Evolutionary conservation across 2,329 filamentous ascomycete genomes (phyloP).

Genomic region (Pseudogymnoascus sp.): DNA sequence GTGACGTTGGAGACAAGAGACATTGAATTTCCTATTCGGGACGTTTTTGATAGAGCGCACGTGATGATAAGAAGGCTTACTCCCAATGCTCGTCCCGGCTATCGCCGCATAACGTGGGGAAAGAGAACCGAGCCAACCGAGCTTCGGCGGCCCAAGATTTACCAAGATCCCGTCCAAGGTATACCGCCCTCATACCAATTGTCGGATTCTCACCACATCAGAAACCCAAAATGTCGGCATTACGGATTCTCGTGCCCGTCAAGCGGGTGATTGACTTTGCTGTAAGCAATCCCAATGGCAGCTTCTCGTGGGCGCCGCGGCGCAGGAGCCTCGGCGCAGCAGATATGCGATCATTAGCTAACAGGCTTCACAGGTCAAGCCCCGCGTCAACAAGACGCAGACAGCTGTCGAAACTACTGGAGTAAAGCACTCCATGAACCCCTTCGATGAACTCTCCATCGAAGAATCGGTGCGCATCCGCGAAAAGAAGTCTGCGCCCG

Average conservation of each 20-base stretch:
- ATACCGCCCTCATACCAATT: slow-evolving; percentile 20
- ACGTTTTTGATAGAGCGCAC: background rate
- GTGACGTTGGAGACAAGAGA: background rate
- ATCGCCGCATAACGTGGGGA: slow-evolving; percentile 11
- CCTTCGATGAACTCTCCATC: slow-evolving; percentile 96
- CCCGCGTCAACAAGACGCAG: slow-evolving; percentile 61
- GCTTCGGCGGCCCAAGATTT: slow-evolving; percentile 8
- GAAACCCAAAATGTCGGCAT: slow-evolving; percentile 46
- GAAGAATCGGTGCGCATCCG: slow-evolving; percentile 94
- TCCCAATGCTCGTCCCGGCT: background rate
- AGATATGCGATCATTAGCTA: slow-evolving; percentile 2
- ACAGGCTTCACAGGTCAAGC: slow-evolving; percentile 49
- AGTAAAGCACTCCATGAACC: slow-evolving; percentile 98
- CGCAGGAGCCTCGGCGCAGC: background rate
- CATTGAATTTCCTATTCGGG: slow-evolving; percentile 7
- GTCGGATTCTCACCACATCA: slow-evolving; percentile 12
- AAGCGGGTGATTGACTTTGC: slow-evolving; percentile 86
- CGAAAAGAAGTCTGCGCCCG: slow-evolving; percentile 67
- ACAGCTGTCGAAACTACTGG: slow-evolving; percentile 87
- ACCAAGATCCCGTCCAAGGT: slow-evolving; percentile 2
- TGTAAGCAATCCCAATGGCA: slow-evolving; percentile 41
- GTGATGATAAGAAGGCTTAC: background rate
- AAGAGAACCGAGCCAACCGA: slow-evolving; percentile 8
- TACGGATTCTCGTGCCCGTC: slow-evolving; percentile 71
- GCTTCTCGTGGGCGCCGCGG: background rate